A percentile compares a stretch with the other conserved stretches of the same genome.
phyloP scores from a whole-genome alignment of 164 flowering plant genomes.

The Akebia trifoliata region DNA sequence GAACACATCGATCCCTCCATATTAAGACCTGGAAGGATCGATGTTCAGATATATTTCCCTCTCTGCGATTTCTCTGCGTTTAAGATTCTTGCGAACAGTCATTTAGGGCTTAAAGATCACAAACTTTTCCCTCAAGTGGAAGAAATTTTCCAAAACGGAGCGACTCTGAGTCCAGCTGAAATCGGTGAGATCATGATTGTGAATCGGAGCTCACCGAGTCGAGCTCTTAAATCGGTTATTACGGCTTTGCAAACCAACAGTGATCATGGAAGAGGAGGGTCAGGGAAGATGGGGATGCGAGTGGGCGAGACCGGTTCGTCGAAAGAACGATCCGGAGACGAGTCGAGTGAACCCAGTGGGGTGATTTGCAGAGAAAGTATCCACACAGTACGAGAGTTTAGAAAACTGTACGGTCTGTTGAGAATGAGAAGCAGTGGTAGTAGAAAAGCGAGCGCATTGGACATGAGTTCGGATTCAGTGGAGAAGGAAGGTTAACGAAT shows the following conservation, averaged over 20 bases:
- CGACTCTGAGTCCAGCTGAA: slow-evolving; percentile 65
- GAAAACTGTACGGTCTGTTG: slow-evolving; percentile 57
- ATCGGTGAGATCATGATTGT: slow-evolving; percentile 78
- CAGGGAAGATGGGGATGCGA: slow-evolving; percentile 15
- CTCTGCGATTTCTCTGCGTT: slow-evolving; percentile 65
- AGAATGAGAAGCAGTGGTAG: slow-evolving; percentile 37
- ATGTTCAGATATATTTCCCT: slow-evolving; percentile 74
- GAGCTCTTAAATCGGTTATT: slow-evolving; percentile 74
- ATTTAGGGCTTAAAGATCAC: slow-evolving; percentile 84
- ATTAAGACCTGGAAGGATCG: slow-evolving; percentile 77
- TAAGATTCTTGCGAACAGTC: slow-evolving; percentile 55
- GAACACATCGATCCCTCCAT: slow-evolving; percentile 51
- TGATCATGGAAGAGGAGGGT: slow-evolving; percentile 22
- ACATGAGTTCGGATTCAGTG: too few species aligned
- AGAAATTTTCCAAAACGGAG: slow-evolving; percentile 59
- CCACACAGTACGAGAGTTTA: slow-evolving; percentile 52
- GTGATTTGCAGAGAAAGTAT: slow-evolving; percentile 43
- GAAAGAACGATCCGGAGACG: slow-evolving; percentile 22
- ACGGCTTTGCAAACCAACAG: slow-evolving; percentile 46
- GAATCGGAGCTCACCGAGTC: slow-evolving; percentile 65
- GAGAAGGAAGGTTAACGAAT: too few species aligned
- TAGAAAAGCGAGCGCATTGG: slow-evolving; percentile 16
- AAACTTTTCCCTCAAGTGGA: slow-evolving; percentile 78
- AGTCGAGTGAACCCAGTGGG: slow-evolving; percentile 21
- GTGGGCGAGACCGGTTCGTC: slow-evolving; percentile 21